Evolutionary conservation across 2,329 filamentous ascomycete species (phyloP).

Genomic region (Trichoderma harzianum): DNA sequence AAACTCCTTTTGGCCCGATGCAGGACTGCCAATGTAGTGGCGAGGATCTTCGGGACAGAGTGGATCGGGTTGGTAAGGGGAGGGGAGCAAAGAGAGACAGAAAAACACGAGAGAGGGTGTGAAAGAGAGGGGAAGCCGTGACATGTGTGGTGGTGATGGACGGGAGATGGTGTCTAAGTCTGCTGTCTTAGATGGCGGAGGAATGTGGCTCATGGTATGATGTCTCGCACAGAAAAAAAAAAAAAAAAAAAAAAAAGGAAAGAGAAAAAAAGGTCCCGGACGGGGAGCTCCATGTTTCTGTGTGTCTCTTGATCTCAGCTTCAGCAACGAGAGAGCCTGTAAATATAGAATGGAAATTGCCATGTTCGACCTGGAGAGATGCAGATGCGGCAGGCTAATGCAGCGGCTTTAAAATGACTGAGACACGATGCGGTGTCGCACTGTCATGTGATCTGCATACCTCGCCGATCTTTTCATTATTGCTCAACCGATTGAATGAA

Average conservation of each 20-base stretch:
- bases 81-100: background rate
- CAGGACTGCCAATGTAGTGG: background rate
- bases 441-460: constrained; percentile 5
- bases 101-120: constrained; percentile 16
- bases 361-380: background rate
- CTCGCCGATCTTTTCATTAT: background rate
- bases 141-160: background rate
- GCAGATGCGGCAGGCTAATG: background rate
- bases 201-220: background rate
- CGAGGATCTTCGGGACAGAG: background rate
- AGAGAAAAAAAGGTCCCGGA: background rate
- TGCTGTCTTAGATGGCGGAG: constrained; percentile 3
- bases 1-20: background rate
- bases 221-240: background rate
- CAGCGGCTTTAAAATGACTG: background rate
- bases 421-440: constrained; percentile 6
- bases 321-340: background rate
- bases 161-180: constrained; percentile 8
- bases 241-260: background rate
- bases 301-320: background rate
- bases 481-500: background rate
- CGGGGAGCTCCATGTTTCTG: background rate
- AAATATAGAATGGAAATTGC: background rate
- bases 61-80: background rate
- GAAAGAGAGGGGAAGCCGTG: background rate